Conservation (phyloP, 495 filamentous ascomycete species). For the Aspergillus baeticus region DNA sequence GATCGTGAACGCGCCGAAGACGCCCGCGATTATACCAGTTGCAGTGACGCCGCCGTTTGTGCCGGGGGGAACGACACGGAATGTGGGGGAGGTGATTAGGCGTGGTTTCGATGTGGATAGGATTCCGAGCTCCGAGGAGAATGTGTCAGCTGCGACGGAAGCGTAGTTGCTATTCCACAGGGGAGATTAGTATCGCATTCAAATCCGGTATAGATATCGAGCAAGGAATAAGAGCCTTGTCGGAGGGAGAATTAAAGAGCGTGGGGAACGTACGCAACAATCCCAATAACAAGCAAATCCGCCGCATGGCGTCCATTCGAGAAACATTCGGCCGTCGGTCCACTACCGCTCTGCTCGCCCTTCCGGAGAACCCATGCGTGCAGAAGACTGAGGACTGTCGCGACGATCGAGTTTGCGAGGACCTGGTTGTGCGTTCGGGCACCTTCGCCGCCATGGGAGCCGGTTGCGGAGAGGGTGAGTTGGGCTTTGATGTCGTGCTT, state of each 20-base stretch:
- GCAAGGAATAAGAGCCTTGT: no score
- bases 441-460: conserved; percentile 72
- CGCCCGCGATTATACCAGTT: conserved; percentile 68
- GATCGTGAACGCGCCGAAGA: conserved; percentile 71
- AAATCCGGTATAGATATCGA: no score
- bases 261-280: conserved; percentile 43
- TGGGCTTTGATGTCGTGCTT: conserved; percentile 83
- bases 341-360: conserved; percentile 12
- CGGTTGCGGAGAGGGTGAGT: conserved; percentile 74
- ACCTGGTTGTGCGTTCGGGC: conserved; percentile 86
- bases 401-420: conserved; percentile 80
- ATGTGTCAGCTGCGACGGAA: conserved; percentile 87
- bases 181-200: background rate
- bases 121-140: conserved; percentile 93
- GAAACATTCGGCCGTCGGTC: conserved; percentile 30
- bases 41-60: conserved; percentile 90
- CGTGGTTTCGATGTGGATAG: conserved; percentile 72
- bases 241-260: background rate
- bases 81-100: conserved; percentile 78
- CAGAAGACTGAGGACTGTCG: conserved; percentile 68
- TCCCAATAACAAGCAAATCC: conserved; percentile 56
- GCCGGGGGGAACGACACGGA: conserved; percentile 76
- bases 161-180: conserved; percentile 66
- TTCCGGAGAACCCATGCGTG: conserved; percentile 62
- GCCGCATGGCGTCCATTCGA: conserved; percentile 31